phyloP scores from a whole-genome alignment of 345 rosid species.

The Pistacia integerrima region DNA sequence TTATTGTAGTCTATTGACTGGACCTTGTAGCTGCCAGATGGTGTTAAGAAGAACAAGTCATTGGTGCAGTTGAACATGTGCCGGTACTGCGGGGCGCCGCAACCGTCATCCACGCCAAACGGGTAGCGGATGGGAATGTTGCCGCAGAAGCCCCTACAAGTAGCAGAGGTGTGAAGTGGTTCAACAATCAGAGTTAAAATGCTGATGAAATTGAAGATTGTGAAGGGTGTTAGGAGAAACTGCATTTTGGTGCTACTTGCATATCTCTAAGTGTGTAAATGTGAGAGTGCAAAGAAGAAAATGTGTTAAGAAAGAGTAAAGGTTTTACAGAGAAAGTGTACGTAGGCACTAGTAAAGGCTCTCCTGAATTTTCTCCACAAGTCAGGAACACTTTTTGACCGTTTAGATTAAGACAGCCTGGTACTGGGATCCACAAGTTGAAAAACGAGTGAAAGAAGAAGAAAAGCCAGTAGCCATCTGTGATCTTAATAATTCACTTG shows the following conservation, averaged over 20 bases:
- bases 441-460: not conserved
- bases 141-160: slow-evolving; percentile 71
- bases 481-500: not conserved
- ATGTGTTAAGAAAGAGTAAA: not conserved
- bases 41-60: slow-evolving; percentile 67
- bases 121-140: slow-evolving; percentile 71
- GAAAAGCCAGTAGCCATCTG: not conserved
- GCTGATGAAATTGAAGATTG: slow-evolving; percentile 13
- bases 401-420: slow-evolving; percentile 16
- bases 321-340: not conserved
- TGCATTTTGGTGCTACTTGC: slow-evolving; percentile 7
- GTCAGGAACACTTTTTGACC: slow-evolving; percentile 31
- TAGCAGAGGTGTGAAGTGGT: not conserved
- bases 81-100: slow-evolving; percentile 83
- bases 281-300: not conserved
- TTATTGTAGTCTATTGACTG: slow-evolving; percentile 71
- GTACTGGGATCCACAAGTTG: slow-evolving; percentile 34
- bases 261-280: not conserved
- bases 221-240: not conserved
- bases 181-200: not conserved
- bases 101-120: slow-evolving; percentile 80
- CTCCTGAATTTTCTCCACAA: slow-evolving; percentile 24
- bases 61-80: slow-evolving; percentile 71
- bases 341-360: not conserved
- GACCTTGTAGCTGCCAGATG: slow-evolving; percentile 85